Conservation (phyloP, 257 asterid genomes). For the Petrea volubilis region DNA sequence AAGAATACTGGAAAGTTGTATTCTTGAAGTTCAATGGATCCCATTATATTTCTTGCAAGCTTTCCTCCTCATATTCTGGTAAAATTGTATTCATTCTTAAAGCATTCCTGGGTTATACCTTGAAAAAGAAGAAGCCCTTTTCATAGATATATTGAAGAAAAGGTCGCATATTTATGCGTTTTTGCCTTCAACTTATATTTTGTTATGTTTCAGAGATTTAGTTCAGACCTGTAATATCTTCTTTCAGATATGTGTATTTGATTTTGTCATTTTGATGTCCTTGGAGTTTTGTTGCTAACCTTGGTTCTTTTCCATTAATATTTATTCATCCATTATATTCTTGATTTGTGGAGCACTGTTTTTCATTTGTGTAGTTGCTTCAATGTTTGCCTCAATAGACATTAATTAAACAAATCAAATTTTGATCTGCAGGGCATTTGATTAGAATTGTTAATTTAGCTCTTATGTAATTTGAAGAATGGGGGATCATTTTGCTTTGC, state of each 20-base stretch:
- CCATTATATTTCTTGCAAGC: conserved; percentile 54
- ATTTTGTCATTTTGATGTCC: conserved; percentile 16
- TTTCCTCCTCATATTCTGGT: conserved; percentile 35
- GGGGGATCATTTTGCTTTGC: conserved; percentile 49
- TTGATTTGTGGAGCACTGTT: too few species aligned
- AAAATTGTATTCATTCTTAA: conserved; percentile 23
- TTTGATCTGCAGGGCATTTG: conserved; percentile 29
- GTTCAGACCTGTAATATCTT: conserved; percentile 19
- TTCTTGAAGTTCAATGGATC: conserved; percentile 14
- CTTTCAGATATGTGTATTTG: too few species aligned
- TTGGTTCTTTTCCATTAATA: conserved; percentile 11
- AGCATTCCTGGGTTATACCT: conserved; percentile 11
- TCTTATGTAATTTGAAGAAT: conserved; percentile 28
- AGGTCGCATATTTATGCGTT: too few species aligned
- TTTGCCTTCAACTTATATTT: too few species aligned
- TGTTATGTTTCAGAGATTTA: conserved; percentile 11
- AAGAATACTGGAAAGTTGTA: not conserved
- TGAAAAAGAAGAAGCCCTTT: conserved; percentile 20
- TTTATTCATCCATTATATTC: too few species aligned
- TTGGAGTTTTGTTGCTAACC: conserved; percentile 4
- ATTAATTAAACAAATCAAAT: too few species aligned
- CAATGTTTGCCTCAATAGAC: too few species aligned
- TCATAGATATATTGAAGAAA: too few species aligned
- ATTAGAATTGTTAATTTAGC: conserved; percentile 16
- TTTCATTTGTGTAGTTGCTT: not conserved